Evolutionary conservation across 2,329 filamentous ascomycete genomes (phyloP).

Genomic region (Colletotrichum sp.): DNA sequence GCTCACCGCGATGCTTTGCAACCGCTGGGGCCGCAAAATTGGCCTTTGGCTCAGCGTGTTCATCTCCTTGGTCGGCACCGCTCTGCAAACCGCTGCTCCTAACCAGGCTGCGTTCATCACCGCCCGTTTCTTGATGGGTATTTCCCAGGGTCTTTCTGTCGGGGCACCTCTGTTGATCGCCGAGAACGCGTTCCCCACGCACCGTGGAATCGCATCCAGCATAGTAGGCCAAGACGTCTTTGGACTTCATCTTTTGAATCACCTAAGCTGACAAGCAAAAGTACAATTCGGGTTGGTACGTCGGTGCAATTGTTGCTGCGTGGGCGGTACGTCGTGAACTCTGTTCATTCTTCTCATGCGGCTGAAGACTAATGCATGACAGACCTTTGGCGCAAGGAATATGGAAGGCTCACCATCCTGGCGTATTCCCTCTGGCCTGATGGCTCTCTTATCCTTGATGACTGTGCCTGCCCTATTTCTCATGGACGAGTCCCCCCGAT

Average conservation of each 20-base stretch:
- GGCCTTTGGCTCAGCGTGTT: slow-evolving; percentile 7
- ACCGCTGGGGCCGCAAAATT: slow-evolving; percentile 4
- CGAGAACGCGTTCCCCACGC: slow-evolving; percentile 34
- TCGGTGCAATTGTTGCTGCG: slow-evolving; percentile 27
- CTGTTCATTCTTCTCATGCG: background rate
- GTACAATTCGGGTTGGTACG: slow-evolving; percentile 23
- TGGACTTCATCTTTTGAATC: background rate
- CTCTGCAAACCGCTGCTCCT: slow-evolving; percentile 28
- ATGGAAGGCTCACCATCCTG: slow-evolving; percentile 49
- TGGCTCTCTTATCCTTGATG: slow-evolving; percentile 46
- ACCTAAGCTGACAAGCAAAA: background rate
- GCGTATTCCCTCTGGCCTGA: slow-evolving; percentile 53
- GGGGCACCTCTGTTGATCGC: slow-evolving; percentile 35
- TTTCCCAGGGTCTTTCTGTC: slow-evolving; percentile 31
- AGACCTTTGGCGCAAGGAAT: slow-evolving; percentile 45
- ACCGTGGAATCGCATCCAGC: slow-evolving; percentile 19
- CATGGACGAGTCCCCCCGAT: slow-evolving; percentile 32
- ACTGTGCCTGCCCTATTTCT: slow-evolving; percentile 28
- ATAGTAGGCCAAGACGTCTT: background rate
- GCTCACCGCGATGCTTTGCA: slow-evolving; percentile 39
- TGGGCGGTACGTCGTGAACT: slow-evolving; percentile 19
- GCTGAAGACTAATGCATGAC: background rate
- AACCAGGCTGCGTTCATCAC: slow-evolving; percentile 34
- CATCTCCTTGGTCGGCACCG: background rate
- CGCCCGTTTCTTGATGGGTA: slow-evolving; percentile 35